Evolutionary conservation across 1,284 basidiomycete genomes (phyloP), one percentile per base, ranked within the genome.

Genomic region (Fomitopsis pinicola): DNA sequence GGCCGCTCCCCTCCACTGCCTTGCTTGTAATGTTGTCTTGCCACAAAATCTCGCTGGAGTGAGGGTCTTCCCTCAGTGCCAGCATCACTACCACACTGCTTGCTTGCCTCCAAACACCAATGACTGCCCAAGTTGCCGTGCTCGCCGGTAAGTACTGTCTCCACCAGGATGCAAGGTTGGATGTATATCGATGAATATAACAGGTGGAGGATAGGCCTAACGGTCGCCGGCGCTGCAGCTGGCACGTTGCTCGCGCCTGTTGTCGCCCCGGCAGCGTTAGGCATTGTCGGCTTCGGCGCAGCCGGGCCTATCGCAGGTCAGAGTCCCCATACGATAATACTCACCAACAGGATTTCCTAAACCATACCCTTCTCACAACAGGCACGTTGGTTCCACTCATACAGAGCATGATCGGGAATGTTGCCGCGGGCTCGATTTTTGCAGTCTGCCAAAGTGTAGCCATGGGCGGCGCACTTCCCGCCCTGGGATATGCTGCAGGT

Each of bases 251-350:
- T 65, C 14, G 55, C 38, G n/a, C 62, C 57, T 28, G 26, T 63
- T 0, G 35, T 44, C 2, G 62, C 58, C 3, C 58, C 53, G 26
- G n/a, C 38, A 8, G 22, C 10, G 12, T 42, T 65, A 26, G 58
- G 30, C 1, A 3, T 56, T 17, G 36, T 64, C 9, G 59, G 64
- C 7, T 58, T 61, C 56, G 35, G 56, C 19, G 52, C 45, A 22
- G 36, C 56, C 12, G 60, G 60, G 3, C 62, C 62, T 7, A 35
- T 65, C 0, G 58, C 28, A 45, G 58, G 64, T 57, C 48, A 54
- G 42, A 12, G 12, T 30, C 19, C 5, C 42, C 12, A 6, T 9
- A 15, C 15, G 15, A 42, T 19, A 1, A 15, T 44, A 15, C 28
- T n/a, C 10, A 35, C 10, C 36, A 19, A n/a, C 5, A 12, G 17